Percentiles rank a stretch among this genome's conserved stretches.
Evolutionary conservation across 2,329 filamentous ascomycete genomes (phyloP).

Genomic region (Ophiostoma ips): DNA sequence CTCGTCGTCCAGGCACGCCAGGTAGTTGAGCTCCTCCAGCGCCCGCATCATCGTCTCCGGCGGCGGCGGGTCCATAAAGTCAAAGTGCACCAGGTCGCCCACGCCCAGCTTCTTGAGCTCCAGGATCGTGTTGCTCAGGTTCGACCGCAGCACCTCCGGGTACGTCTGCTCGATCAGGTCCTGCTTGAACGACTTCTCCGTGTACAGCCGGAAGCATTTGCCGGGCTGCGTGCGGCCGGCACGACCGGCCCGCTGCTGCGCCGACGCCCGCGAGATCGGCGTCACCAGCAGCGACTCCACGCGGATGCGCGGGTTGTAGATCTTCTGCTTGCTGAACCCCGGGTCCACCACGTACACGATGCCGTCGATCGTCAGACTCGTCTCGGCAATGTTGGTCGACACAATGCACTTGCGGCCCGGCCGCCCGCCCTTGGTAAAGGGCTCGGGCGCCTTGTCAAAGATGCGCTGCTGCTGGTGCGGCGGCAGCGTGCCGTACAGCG

Average conservation of each 20-base stretch:
- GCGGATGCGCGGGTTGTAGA: constrained; percentile 92
- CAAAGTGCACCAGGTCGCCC: constrained; percentile 92
- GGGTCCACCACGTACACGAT: constrained; percentile 99
- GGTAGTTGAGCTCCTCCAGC: constrained; percentile 91
- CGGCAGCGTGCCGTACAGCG: constrained; percentile 85
- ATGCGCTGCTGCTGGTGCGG: constrained; percentile 90
- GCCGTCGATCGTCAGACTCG: constrained; percentile 91
- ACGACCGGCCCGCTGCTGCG: constrained; percentile 95
- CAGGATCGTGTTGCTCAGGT: constrained; percentile 84
- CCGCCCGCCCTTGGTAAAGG: constrained; percentile 59
- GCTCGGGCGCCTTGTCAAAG: constrained; percentile 73
- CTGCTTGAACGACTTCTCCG: constrained; percentile 90
- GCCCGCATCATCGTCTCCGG: constrained; percentile 98
- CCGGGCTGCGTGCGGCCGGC: constrained; percentile 95
- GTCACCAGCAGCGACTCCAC: constrained; percentile 96
- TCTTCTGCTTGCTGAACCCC: constrained; percentile 98
- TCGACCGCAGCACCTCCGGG: constrained; percentile 88
- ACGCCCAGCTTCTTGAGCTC: constrained; percentile 96
- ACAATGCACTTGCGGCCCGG: constrained; percentile 91
- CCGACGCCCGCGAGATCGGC: constrained; percentile 93
- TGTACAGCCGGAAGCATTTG: constrained; percentile 96
- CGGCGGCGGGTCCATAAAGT: constrained; percentile 95
- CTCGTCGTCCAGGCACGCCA: constrained; percentile 92
- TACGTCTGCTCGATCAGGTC: constrained; percentile 96
- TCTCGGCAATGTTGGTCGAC: constrained; percentile 96